phyloP scores from a whole-genome alignment of 2,329 filamentous ascomycete genomes.

The Nothophaeocryptopus gaeumannii region DNA sequence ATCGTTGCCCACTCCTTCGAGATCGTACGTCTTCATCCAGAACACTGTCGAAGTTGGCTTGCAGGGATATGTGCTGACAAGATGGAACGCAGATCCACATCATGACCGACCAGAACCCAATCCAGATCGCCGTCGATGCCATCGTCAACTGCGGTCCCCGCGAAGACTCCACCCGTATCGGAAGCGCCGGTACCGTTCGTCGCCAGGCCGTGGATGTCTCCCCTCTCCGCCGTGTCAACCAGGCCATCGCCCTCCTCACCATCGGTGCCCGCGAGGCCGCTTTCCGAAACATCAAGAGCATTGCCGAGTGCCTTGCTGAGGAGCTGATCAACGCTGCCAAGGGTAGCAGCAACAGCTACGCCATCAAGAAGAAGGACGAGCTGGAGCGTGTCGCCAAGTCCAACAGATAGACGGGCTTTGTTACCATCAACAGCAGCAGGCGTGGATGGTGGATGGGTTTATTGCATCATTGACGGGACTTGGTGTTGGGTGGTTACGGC shows the following conservation, averaged over 20 bases:
- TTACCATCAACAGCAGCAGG: no score
- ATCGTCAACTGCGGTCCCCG: constrained; percentile 99
- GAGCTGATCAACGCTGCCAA: constrained; percentile 99
- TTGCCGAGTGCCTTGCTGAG: constrained; percentile 98
- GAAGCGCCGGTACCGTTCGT: constrained; percentile 98
- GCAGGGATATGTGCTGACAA: background rate
- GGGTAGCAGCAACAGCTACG: constrained; percentile 99
- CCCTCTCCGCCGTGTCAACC: constrained; percentile 98
- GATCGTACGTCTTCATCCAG: constrained; percentile 71
- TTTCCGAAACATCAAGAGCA: constrained; percentile 99
- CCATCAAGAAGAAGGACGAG: constrained; percentile 99
- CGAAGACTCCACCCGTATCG: constrained; percentile 99
- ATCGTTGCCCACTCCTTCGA: constrained; percentile 99
- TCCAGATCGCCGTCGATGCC: constrained; percentile 98
- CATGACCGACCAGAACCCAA: constrained; percentile 99
- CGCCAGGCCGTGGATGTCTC: constrained; percentile 99
- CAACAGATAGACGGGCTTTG: constrained; percentile 80
- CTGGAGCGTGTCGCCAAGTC: constrained; percentile 99
- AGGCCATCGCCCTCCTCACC: constrained; percentile 98
- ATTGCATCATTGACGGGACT: no score
- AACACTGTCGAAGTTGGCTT: no score
- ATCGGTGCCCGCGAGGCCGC: constrained; percentile 97
- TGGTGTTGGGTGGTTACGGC: no score
- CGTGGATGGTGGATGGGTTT: no score
- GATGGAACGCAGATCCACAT: constrained; percentile 77